These are phyloP conservation scores for Extremus antarcticus DNA, from an alignment of 495 filamentous ascomycete species.

Conservation along the genomic window DNA sequence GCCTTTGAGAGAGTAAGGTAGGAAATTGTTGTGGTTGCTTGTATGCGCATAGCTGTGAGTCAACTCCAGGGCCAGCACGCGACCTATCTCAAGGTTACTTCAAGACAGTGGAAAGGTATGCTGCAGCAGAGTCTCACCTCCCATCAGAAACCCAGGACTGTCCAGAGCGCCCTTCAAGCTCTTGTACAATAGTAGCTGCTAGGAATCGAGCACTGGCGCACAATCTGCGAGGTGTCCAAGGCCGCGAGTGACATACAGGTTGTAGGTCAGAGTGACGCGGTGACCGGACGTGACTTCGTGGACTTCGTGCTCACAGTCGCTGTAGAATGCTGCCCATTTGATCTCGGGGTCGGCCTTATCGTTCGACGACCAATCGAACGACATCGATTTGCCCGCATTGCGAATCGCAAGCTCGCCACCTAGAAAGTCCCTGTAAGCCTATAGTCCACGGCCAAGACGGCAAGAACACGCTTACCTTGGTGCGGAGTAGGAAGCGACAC, in stretches of 20 bases:
- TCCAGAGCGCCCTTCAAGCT: not conserved
- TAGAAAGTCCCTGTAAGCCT: not conserved
- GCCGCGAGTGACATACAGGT: slow-evolving; percentile 35
- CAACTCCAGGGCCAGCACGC: slow-evolving; percentile 7
- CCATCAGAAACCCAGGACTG: slow-evolving; percentile 3
- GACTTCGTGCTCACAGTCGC: slow-evolving; percentile 53
- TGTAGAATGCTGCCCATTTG: slow-evolving; percentile 52
- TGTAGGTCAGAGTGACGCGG: slow-evolving; percentile 49
- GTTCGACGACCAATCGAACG: slow-evolving; percentile 35
- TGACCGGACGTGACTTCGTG: slow-evolving; percentile 41
- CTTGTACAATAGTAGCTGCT: slow-evolving; percentile 3
- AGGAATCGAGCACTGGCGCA: not conserved
- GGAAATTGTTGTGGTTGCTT: not conserved
- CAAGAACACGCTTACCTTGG: slow-evolving; percentile 30
- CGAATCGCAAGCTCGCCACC: slow-evolving; percentile 29
- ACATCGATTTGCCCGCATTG: slow-evolving; percentile 27
- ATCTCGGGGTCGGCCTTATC: slow-evolving; percentile 23
- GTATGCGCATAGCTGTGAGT: slow-evolving; percentile 12
- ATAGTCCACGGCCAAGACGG: not conserved
- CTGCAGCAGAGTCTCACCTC: slow-evolving; percentile 1
- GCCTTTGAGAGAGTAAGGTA: slow-evolving; percentile 13
- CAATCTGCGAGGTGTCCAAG: slow-evolving; percentile 3
- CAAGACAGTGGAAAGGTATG: not conserved
- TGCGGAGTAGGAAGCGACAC: slow-evolving; percentile 40
- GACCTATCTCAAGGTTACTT: not conserved